These are phyloP conservation scores for Quercus glauca DNA, from an alignment of 306 rosid species.

Conservation along the genomic window DNA sequence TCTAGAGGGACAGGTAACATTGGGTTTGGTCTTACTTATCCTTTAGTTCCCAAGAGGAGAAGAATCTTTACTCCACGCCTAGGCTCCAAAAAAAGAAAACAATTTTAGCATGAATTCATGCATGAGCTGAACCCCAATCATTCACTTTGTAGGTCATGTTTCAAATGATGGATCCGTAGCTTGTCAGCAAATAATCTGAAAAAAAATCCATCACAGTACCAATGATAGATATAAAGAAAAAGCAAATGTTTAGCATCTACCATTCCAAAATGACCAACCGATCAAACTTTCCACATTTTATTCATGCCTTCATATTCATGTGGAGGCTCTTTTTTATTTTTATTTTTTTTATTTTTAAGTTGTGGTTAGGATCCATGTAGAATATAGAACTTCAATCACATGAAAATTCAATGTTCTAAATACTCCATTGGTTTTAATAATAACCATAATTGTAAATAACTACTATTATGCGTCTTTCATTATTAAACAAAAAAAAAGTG, in stretches of 20 bases:
- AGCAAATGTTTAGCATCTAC: constrained; percentile 13
- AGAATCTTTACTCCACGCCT: no score
- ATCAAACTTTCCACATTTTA: constrained; percentile 8
- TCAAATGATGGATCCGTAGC: constrained; percentile 4
- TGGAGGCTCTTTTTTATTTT: background rate
- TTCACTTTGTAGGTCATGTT: background rate
- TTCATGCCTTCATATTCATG: background rate
- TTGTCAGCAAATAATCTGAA: constrained; percentile 16
- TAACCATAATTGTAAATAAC: background rate
- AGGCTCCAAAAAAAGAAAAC: no score
- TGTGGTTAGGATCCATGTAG: background rate
- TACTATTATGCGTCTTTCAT: no score
- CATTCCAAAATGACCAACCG: constrained; percentile 25
- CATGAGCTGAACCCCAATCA: no score
- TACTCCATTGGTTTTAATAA: background rate
- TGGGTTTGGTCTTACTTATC: no score
- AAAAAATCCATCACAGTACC: constrained; percentile 19
- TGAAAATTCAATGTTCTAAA: constrained; percentile 6
- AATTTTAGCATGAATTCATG: no score
- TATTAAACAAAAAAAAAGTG: no score
- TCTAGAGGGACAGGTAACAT: no score
- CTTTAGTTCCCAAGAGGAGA: no score
- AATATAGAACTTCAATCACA: constrained; percentile 3
- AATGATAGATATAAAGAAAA: constrained; percentile 14
- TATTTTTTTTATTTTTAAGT: background rate